These are phyloP conservation scores for Coemansia sp. DNA, from an alignment of 192 early-diverging fungal species.

Conservation along the genomic window DNA sequence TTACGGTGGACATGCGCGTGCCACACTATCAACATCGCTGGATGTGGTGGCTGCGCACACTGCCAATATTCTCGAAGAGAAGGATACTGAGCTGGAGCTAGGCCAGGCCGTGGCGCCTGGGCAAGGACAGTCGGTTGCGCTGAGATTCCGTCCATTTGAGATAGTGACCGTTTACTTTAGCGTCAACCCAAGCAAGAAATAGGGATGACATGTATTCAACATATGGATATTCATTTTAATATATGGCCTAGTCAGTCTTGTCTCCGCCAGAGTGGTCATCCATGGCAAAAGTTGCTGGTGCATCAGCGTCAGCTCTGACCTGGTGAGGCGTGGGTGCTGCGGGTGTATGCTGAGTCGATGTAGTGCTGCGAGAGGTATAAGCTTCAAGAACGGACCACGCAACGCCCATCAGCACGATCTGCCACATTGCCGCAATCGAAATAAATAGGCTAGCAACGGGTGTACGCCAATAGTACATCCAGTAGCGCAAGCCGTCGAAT, in stretches of 20 bases:
- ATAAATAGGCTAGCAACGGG: conserved; percentile 66
- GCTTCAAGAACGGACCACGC: conserved; percentile 53
- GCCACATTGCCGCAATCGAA: conserved; percentile 59
- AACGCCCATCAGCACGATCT: conserved; percentile 41
- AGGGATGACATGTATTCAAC: not conserved
- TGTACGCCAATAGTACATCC: conserved; percentile 74
- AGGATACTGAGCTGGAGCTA: conserved; percentile 6
- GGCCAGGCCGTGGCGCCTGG: not conserved
- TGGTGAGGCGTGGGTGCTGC: not conserved
- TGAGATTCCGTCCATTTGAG: conserved; percentile 44
- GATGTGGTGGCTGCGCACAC: conserved; percentile 13
- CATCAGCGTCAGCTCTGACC: not conserved
- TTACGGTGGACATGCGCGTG: conserved; percentile 71
- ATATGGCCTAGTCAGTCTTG: not conserved
- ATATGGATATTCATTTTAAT: not conserved
- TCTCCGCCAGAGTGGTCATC: not conserved
- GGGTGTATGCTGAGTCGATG: not conserved
- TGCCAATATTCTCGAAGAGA: conserved; percentile 52
- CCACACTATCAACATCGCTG: conserved; percentile 26
- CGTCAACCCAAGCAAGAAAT: not conserved
- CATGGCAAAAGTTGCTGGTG: not conserved
- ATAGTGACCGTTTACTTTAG: conserved; percentile 29
- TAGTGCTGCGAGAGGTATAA: conserved; percentile 21
- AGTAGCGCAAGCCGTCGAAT: conserved; percentile 72
- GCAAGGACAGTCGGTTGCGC: conserved; percentile 8